A percentile compares a stretch with the other conserved stretches of the same genome.
These are phyloP conservation scores for Ilex asprella DNA, from an alignment of 257 asterid genomes.

Conservation along the genomic window DNA sequence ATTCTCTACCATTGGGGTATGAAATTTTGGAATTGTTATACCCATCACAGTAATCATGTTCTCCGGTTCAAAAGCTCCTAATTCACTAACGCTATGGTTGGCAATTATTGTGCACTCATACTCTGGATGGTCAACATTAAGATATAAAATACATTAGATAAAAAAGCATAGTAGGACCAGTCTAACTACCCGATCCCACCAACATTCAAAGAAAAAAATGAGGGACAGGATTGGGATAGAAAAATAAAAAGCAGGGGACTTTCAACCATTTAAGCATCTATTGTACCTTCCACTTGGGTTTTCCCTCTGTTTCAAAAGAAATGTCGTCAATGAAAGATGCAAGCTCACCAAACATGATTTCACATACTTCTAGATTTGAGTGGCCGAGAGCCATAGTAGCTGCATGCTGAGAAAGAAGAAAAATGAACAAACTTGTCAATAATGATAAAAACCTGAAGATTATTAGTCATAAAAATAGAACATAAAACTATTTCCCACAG, in stretches of 20 bases:
- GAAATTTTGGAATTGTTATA: no score
- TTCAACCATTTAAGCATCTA: background rate
- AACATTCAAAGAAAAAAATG: no score
- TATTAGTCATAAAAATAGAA: no score
- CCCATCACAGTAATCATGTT: no score
- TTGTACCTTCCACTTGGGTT: conserved; percentile 97
- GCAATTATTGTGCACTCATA: no score
- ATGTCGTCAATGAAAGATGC: conserved; percentile 89
- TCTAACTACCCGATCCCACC: background rate
- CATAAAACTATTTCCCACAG: no score
- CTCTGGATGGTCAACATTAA: background rate
- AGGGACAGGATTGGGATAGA: background rate
- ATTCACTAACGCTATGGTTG: no score
- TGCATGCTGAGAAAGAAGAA: conserved; percentile 54
- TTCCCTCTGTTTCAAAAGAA: conserved; percentile 91
- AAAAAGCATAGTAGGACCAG: background rate
- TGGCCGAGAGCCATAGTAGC: conserved; percentile 99
- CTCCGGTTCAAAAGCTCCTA: no score
- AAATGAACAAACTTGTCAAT: background rate
- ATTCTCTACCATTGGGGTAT: no score
- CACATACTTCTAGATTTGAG: conserved; percentile 94
- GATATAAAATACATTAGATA: background rate
- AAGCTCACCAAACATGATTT: conserved; percentile 96
- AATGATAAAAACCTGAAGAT: no score
- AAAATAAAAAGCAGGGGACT: conserved; percentile 8